These are phyloP conservation scores for Ballota nigra DNA, from an alignment of 257 asterid genomes.

Conservation along the genomic window DNA sequence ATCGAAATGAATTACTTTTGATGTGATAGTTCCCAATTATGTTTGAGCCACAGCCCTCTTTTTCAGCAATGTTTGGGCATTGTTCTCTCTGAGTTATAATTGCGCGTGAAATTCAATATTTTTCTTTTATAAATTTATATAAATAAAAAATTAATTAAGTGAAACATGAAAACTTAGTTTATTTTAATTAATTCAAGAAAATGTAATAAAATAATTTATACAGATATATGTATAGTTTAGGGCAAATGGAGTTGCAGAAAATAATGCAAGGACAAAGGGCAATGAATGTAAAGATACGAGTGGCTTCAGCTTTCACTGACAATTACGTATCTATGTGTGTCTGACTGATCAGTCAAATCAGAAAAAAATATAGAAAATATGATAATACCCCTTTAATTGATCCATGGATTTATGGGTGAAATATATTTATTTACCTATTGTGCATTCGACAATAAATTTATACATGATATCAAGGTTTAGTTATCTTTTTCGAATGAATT, in stretches of 20 bases:
- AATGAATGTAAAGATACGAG: constrained; percentile 35
- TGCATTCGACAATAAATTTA: too few relatives aligned
- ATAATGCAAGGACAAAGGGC: constrained; percentile 32
- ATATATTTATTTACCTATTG: neutral
- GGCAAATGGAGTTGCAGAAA: constrained; percentile 27
- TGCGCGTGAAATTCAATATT: neutral
- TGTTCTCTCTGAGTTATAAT: constrained; percentile 2
- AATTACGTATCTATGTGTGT: constrained; percentile 52
- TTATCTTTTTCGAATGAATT: too few relatives aligned
- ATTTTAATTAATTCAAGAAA: neutral
- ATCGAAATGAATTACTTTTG: neutral
- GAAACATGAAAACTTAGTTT: neutral
- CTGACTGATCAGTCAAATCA: constrained; percentile 67
- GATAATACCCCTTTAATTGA: neutral
- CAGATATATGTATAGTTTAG: neutral
- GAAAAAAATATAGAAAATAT: neutral
- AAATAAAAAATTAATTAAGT: neutral
- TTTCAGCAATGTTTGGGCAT: constrained; percentile 34
- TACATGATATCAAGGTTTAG: too few relatives aligned
- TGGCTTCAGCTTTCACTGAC: constrained; percentile 45
- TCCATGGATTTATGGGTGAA: neutral
- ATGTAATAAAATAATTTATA: neutral
- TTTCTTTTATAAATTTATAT: neutral
- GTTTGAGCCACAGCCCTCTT: constrained; percentile 34
- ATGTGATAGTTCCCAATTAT: constrained; percentile 45